Evolutionary conservation across 1,284 basidiomycete genomes (phyloP), one percentile per base, ranked within the genome.

Genomic region (Trametes pubescens): DNA sequence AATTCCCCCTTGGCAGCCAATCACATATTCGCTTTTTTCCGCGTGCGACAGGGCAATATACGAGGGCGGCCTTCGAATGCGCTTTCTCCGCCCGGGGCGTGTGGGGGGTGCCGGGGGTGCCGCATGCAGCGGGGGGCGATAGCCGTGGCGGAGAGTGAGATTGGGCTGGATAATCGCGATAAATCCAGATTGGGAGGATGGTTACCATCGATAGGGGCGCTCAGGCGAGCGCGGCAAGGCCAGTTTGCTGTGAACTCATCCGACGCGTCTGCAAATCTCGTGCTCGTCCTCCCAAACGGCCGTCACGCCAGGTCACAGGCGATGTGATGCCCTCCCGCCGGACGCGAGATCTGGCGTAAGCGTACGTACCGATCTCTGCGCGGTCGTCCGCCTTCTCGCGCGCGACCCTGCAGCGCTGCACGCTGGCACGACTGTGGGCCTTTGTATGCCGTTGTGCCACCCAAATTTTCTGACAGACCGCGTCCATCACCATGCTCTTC

Each of bases 171-270:
- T 61, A 56, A 64, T 61, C 55, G 48, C 35, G 63, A 67, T 62
- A 67, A 58, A 57, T 60, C 61, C 58, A 43, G 29, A 57, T 57
- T 22, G 8, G 61, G 62, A 24, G 57, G 57, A 56, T 67, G 59
- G 66, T 67, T 65, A 67, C 66, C 61, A 67, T 67, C 66, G 66
- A 67, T 67, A 67, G 65, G 56, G 37, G 34, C 16, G 44, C 37
- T 46, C 13, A 34, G 40, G 53, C 37, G 37, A 46, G 32, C 7
- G 7, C n/a, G 26, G 51, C 29, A 32, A 32, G 29, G 29, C 29
- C 4, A 32, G 29, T 32, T 58, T 32, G 34, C 57, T 34, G 65
- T 60, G 47, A 59, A 57, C 61, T 62, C 64, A 62, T 56, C 65
- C 58, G 65, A 66, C 65, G 29, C 49, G 43, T 51, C 51, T 58